These are phyloP conservation scores for Lablab purpureus DNA, from an alignment of 306 rosid species.

Conservation along the genomic window DNA sequence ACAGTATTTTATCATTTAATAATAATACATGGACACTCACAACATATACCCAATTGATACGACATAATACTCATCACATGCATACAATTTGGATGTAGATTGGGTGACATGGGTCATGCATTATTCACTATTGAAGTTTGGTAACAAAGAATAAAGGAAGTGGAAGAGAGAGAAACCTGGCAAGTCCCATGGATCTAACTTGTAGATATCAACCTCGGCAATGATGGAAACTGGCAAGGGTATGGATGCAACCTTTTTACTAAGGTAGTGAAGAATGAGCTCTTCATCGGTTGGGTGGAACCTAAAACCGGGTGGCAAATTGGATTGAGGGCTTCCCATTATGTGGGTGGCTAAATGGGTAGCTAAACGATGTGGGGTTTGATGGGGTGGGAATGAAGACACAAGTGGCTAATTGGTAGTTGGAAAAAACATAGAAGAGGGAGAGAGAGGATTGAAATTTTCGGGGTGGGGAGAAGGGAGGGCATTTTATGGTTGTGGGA, in stretches of 20 bases:
- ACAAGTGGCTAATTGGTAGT: not conserved
- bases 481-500: conserved; percentile 54
- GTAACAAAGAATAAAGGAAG: not conserved
- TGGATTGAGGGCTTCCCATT: conserved; percentile 54
- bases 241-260: conserved; percentile 55
- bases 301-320: conserved; percentile 66
- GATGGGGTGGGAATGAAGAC: not conserved
- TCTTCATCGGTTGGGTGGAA: conserved; percentile 71
- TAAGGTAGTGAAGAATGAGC: conserved; percentile 64
- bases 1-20: not conserved
- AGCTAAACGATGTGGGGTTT: not conserved
- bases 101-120: no score
- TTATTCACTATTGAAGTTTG: not conserved
- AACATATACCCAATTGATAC: no score
- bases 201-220: conserved; percentile 70
- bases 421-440: not conserved
- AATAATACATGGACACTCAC: no score
- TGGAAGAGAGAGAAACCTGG: conserved; percentile 49
- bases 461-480: conserved; percentile 45
- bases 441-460: conserved; percentile 56
- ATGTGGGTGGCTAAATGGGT: not conserved
- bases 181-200: conserved; percentile 65
- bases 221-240: conserved; percentile 67
- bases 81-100: no score
- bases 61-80: no score